Conservation (phyloP, 208 protist species). For the Leishmania gerbilli region DNA sequence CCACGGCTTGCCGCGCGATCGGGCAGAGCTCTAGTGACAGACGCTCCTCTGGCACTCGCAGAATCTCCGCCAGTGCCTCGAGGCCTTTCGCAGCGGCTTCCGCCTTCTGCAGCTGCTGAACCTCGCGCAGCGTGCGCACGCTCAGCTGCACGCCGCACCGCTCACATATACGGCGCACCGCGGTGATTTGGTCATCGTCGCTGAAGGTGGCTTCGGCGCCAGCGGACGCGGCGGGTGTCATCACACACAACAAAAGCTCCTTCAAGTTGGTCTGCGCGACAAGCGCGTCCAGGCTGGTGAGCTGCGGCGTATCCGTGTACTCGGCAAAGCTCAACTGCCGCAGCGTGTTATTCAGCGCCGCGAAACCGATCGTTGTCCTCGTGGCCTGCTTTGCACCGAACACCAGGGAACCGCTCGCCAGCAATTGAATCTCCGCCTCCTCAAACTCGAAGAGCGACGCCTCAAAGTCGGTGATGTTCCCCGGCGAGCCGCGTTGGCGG, state of each 20-base stretch:
- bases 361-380: slow-evolving; percentile 65
- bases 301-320: slow-evolving; percentile 75
- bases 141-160: slow-evolving; percentile 64
- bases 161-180: slow-evolving; percentile 80
- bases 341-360: slow-evolving; percentile 85
- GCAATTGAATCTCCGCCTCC: slow-evolving; percentile 86
- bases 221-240: slow-evolving; percentile 2
- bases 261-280: slow-evolving; percentile 86
- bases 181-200: slow-evolving; percentile 53
- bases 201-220: slow-evolving; percentile 4
- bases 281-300: slow-evolving; percentile 76
- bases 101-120: slow-evolving; percentile 34
- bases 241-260: slow-evolving; percentile 62
- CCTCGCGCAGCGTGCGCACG: slow-evolving; percentile 33
- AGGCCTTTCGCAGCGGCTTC: slow-evolving; percentile 24
- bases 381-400: slow-evolving; percentile 29
- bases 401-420: slow-evolving; percentile 70
- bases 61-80: slow-evolving; percentile 59
- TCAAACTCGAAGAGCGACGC: slow-evolving; percentile 87
- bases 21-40: slow-evolving; percentile 44
- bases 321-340: slow-evolving; percentile 76
- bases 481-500: slow-evolving; percentile 86
- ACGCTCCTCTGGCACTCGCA: slow-evolving; percentile 85
- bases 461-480: slow-evolving; percentile 91
- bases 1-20: slow-evolving; percentile 61